Conservation (phyloP, 257 asterid species). For the Penstemon davidsonii region DNA sequence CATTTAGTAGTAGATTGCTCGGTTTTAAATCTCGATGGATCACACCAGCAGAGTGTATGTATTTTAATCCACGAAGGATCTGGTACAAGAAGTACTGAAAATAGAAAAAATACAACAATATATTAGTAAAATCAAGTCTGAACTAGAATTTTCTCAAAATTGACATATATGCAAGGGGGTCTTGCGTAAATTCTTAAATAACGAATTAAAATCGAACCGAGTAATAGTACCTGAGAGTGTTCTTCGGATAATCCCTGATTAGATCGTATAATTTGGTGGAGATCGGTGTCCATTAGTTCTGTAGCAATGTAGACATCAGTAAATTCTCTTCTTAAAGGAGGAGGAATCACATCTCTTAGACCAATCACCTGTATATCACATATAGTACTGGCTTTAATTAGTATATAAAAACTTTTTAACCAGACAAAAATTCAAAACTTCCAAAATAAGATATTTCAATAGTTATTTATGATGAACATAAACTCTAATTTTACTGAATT, state of each 20-base stretch:
- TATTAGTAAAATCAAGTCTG: conserved; percentile 14
- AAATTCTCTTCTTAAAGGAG: conserved; percentile 85
- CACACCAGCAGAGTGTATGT: conserved; percentile 88
- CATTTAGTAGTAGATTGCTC: conserved; percentile 80
- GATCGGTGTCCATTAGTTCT: conserved; percentile 98
- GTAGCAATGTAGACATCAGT: conserved; percentile 70
- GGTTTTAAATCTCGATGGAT: conserved; percentile 96
- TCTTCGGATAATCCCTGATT: conserved; percentile 91
- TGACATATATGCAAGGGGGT: no score
- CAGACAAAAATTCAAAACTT: neutral
- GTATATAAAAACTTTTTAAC: neutral
- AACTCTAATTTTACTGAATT: no score
- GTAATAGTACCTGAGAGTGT: conserved; percentile 71
- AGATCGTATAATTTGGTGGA: conserved; percentile 95
- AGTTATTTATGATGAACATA: neutral
- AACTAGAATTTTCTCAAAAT: neutral
- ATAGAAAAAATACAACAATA: neutral
- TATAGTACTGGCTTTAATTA: conserved; percentile 9
- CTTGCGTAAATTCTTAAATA: neutral
- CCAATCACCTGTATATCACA: conserved; percentile 58
- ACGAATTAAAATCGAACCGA: neutral
- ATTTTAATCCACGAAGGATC: conserved; percentile 85
- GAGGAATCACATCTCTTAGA: conserved; percentile 87
- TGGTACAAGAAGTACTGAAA: conserved; percentile 95
- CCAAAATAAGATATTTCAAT: neutral